These are phyloP conservation scores for Astrothelium macrocarpum DNA, from an alignment of 495 filamentous ascomycete species.

Conservation along the genomic window DNA sequence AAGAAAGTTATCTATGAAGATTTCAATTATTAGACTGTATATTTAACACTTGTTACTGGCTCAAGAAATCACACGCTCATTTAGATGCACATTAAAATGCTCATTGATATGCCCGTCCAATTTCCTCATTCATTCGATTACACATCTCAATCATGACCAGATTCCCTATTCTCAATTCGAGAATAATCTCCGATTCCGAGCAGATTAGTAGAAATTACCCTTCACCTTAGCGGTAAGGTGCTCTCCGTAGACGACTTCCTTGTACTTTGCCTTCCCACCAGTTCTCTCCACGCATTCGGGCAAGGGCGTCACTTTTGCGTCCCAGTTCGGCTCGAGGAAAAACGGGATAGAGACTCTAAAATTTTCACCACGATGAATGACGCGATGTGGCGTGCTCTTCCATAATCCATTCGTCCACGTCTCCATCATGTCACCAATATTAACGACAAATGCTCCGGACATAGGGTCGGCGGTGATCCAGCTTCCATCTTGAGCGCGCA, in stretches of 20 bases:
- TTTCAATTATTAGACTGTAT: conserved; percentile 60
- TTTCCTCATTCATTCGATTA: too few species aligned
- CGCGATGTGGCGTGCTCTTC: conserved; percentile 32
- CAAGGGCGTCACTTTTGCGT: conserved; percentile 26
- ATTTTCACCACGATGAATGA: conserved; percentile 30
- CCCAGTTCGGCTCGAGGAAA: conserved; percentile 36
- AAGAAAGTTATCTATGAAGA: conserved; percentile 58
- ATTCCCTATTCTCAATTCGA: too few species aligned
- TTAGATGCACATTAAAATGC: too few species aligned
- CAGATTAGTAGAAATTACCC: not conserved
- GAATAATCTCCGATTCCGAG: not conserved
- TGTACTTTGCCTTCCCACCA: not conserved
- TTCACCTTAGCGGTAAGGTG: not conserved
- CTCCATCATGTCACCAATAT: conserved; percentile 38
- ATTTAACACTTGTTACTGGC: too few species aligned
- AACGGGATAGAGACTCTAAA: conserved; percentile 36
- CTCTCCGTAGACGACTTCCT: not conserved
- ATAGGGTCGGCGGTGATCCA: conserved; percentile 35
- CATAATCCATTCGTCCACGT: conserved; percentile 37
- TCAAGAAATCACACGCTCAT: too few species aligned
- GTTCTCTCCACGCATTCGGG: not conserved
- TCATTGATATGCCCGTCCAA: too few species aligned
- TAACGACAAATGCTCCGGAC: conserved; percentile 32
- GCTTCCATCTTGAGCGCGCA: conserved; percentile 20
- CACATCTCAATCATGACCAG: too few species aligned